Percentiles rank a stretch among this genome's conserved stretches.
These are phyloP conservation scores for Claviceps pazoutovae DNA, from an alignment of 2,329 filamentous ascomycete species.

Conservation along the genomic window DNA sequence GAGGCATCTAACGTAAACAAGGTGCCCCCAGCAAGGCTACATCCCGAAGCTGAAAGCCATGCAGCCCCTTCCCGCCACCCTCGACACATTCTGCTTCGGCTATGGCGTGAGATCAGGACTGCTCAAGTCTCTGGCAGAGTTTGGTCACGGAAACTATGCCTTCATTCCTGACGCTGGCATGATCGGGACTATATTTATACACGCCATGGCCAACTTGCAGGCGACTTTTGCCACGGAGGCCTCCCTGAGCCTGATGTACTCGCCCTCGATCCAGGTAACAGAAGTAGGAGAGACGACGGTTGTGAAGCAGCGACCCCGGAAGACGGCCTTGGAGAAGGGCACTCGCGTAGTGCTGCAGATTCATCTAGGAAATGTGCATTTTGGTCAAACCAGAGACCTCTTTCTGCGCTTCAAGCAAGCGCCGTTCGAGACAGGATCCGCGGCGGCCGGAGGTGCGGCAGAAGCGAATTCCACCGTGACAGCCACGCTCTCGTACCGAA, in stretches of 20 bases:
- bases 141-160: constrained; percentile 41
- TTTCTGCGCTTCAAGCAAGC: constrained; percentile 24
- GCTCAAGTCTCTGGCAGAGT: constrained; percentile 45
- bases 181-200: constrained; percentile 49
- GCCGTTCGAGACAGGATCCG: not conserved
- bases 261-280: constrained; percentile 21
- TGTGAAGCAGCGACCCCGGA: not conserved
- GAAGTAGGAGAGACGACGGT: constrained; percentile 10
- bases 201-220: constrained; percentile 47
- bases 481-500: not conserved
- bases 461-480: not conserved
- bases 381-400: constrained; percentile 45
- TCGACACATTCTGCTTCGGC: constrained; percentile 25
- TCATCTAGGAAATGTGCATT: constrained; percentile 37
- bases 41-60: constrained; percentile 36
- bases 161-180: constrained; percentile 50
- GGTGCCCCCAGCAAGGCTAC: constrained; percentile 37
- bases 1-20: constrained; percentile 7
- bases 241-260: constrained; percentile 27
- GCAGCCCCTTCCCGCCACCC: constrained; percentile 26
- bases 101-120: constrained; percentile 28
- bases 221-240: constrained; percentile 40
- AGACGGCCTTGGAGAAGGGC: not conserved
- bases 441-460: not conserved
- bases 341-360: not conserved